Evolutionary conservation across 140 eudicot genomes (phyloP).

Genomic region (Cichorium intybus): DNA sequence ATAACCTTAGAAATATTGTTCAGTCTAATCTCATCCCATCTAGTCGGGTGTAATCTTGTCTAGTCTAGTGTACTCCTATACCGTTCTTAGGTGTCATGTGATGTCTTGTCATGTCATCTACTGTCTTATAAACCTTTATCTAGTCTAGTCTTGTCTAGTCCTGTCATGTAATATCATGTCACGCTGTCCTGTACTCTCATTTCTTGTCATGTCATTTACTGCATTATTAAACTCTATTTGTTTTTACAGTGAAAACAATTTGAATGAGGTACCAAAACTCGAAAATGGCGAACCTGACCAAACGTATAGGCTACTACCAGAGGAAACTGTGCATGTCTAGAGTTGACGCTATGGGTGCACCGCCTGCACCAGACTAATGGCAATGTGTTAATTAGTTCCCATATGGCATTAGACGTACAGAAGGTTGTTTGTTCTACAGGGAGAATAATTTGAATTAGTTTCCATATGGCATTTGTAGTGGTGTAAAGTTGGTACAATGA

Average conservation of each 20-base stretch:
- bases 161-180: no score
- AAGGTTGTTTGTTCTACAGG: constrained; percentile 14
- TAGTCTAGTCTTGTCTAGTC: no score
- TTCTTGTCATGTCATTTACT: neutral
- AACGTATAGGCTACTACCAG: constrained; percentile 24
- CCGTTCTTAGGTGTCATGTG: constrained; percentile 48
- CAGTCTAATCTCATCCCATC: constrained; percentile 53
- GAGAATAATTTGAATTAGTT: no score
- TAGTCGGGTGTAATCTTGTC: constrained; percentile 38
- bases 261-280: constrained; percentile 10
- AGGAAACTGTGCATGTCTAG: constrained; percentile 27
- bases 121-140: constrained; percentile 30
- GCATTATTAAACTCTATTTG: neutral
- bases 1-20: neutral
- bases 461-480: neutral
- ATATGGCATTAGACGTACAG: neutral
- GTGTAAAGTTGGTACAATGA: neutral
- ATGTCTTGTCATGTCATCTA: constrained; percentile 59
- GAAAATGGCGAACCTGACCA: constrained; percentile 25
- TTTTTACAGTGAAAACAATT: constrained; percentile 35
- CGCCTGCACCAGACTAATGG: neutral
- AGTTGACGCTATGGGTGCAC: no score
- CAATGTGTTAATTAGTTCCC: neutral
- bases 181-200: no score
- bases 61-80: constrained; percentile 10